Conservation (phyloP, 73 alveolate species). For the Uronychia binucleata region DNA sequence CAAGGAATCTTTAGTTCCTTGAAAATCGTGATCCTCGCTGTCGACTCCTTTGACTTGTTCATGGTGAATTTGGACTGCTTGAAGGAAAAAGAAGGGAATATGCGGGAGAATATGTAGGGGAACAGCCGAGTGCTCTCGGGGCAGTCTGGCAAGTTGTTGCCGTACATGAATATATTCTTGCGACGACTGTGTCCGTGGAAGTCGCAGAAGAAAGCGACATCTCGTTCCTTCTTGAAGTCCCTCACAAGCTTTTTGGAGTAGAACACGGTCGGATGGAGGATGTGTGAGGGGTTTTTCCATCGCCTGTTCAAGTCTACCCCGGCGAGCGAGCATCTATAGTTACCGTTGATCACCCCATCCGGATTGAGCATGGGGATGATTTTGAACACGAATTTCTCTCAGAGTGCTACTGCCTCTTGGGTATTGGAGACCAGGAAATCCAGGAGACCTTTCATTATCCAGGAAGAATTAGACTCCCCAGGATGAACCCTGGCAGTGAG, state of each 20-base stretch:
- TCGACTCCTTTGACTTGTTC: conserved; percentile 74
- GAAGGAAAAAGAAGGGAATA: conserved; percentile 23
- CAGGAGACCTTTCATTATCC: conserved; percentile 94
- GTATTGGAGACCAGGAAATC: conserved; percentile 73
- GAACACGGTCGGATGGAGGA: conserved; percentile 44
- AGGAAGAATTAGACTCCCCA: conserved; percentile 97
- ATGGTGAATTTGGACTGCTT: conserved; percentile 20
- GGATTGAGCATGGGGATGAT: conserved; percentile 88
- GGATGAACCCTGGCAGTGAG: conserved; percentile 98
- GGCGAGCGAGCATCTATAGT: conserved; percentile 68
- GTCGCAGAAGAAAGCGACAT: conserved; percentile 72
- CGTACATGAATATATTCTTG: conserved; percentile 60
- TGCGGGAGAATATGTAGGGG: conserved; percentile 44
- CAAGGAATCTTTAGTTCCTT: conserved; percentile 76
- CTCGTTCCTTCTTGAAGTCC: conserved; percentile 54
- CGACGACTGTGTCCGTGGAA: conserved; percentile 80
- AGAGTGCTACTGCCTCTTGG: conserved; percentile 61
- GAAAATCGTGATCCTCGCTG: conserved; percentile 83
- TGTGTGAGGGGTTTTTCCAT: conserved; percentile 51
- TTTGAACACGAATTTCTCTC: conserved; percentile 90
- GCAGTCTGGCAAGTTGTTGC: conserved; percentile 29
- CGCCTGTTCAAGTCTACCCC: conserved; percentile 83
- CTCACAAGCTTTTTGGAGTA: conserved; percentile 53
- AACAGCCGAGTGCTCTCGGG: conserved; percentile 37
- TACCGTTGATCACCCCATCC: conserved; percentile 85